Evolutionary conservation across 2,329 filamentous ascomycete genomes (phyloP), one percentile per base, ranked within the genome.

Genomic region (Epichloe sp.): DNA sequence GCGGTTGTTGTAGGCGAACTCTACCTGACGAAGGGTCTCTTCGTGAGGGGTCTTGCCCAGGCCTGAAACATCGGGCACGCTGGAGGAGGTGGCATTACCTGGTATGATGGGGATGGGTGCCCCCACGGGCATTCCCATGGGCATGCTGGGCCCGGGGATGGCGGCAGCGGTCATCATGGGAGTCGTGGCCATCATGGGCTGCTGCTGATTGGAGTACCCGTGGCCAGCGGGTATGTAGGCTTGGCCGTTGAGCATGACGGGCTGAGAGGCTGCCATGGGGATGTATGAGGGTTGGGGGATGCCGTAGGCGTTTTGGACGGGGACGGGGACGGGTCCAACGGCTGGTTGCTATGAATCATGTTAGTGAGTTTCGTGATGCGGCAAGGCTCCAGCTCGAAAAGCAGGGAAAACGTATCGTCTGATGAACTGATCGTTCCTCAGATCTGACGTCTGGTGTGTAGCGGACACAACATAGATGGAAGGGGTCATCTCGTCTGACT

Each of bases 1-100:
- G 57, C 70, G 69, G 62, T 75, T 76, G 55, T 67, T 63, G 53
- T 71, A 60, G n/a, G 75, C 73, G 55, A 75, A 71, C 57, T 75
- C 66, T 44, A 71, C 62, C 60, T 76, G 72, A 52, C 74, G 70
- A 19, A 71, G 61, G 36, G 68, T 64, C 44, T 74, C 62, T 61
- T 80, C 76, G 51, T 60, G 62, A 37, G 66, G 63, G 1, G 77
- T 80, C 55, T 70, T 72, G 55, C 77, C 77, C 48, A 79, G 59
- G 51, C 77, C 71, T 64, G 73, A 64, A 53, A 78, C 69, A 54
- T 80, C 75, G n/a, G 72, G 70, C 55, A 68, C 42, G 48, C 36
- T 41, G 49, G 47, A 44, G 44, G 48, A 40, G 44, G 40, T 47
- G 43, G 38, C 15, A 62, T 68, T 72, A 68, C 70, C 71, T 70